These are phyloP conservation scores for Erythrobasidium hasegawianum DNA, from an alignment of 1,284 basidiomycete genomes.

Conservation along the genomic window DNA sequence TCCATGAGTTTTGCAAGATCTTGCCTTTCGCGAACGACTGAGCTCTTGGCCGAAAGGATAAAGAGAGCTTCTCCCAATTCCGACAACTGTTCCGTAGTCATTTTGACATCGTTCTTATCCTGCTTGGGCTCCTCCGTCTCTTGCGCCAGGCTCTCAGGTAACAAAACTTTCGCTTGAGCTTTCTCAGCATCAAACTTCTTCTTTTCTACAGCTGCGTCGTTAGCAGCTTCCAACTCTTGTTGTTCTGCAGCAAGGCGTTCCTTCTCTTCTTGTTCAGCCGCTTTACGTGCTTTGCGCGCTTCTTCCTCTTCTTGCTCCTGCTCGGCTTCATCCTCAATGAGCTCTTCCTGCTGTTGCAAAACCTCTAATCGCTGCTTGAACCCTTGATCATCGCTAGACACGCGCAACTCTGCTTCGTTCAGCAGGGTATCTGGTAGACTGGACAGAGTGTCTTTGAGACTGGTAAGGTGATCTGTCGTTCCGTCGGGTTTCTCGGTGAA, in stretches of 20 bases:
- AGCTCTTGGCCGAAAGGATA: constrained; percentile 90
- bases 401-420: constrained; percentile 93
- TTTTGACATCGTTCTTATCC: constrained; percentile 69
- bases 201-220: constrained; percentile 63
- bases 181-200: constrained; percentile 55
- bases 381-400: constrained; percentile 84
- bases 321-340: constrained; percentile 98
- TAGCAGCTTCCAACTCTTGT: constrained; percentile 45
- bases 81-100: constrained; percentile 94
- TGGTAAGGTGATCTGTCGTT: constrained; percentile 64
- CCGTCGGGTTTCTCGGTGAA: constrained; percentile 80
- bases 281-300: constrained; percentile 76
- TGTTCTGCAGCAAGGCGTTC: constrained; percentile 44
- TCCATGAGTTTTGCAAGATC: constrained; percentile 86
- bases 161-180: constrained; percentile 48
- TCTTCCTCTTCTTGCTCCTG: constrained; percentile 91
- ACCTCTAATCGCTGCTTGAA: constrained; percentile 99
- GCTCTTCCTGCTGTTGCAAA: constrained; percentile 94
- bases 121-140: constrained; percentile 36
- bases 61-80: constrained; percentile 90
- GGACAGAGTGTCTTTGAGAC: constrained; percentile 84
- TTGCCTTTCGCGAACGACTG: constrained; percentile 90
- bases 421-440: constrained; percentile 92
- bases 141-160: constrained; percentile 36
- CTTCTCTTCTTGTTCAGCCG: constrained; percentile 60